These are phyloP conservation scores for Aspergillus cejpii DNA, from an alignment of 2,329 filamentous ascomycete species.

Conservation along the genomic window DNA sequence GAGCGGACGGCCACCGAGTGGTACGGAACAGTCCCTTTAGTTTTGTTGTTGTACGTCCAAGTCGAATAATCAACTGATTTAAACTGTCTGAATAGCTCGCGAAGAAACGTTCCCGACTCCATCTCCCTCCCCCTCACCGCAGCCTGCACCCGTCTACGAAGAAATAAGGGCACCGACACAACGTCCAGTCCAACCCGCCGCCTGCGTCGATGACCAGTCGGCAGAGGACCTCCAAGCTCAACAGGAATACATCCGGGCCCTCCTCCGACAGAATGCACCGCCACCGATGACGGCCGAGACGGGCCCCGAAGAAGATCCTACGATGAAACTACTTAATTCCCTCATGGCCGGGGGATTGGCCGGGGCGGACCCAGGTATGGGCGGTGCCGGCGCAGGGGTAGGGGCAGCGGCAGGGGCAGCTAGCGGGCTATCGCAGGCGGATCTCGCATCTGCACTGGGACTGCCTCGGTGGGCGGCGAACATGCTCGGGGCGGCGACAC, in stretches of 20 bases:
- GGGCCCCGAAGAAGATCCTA: slow-evolving; percentile 28
- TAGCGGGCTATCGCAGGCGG: slow-evolving; percentile 20
- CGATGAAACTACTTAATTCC: slow-evolving; percentile 33
- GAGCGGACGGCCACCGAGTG: slow-evolving; percentile 49
- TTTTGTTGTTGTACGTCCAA: background rate
- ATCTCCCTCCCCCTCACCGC: slow-evolving; percentile 25
- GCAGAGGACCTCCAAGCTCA: slow-evolving; percentile 35
- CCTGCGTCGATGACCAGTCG: slow-evolving; percentile 20
- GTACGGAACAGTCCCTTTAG: slow-evolving; percentile 30
- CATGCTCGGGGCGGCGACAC: slow-evolving; percentile 34
- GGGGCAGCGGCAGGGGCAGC: too few relatives aligned
- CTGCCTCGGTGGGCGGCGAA: slow-evolving; percentile 36
- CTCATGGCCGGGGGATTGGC: slow-evolving; percentile 29
- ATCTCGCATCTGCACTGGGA: slow-evolving; percentile 41
- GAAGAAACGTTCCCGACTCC: slow-evolving; percentile 23
- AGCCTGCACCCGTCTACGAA: slow-evolving; percentile 15
- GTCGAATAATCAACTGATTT: slow-evolving; percentile 6
- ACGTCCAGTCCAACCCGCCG: slow-evolving; percentile 8
- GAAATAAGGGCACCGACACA: slow-evolving; percentile 10
- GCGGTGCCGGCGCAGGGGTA: slow-evolving; percentile 7
- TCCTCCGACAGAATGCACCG: slow-evolving; percentile 31
- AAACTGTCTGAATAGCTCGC: slow-evolving; percentile 14
- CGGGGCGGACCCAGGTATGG: slow-evolving; percentile 18
- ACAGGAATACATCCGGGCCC: slow-evolving; percentile 39
- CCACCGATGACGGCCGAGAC: slow-evolving; percentile 15